These are phyloP conservation scores for Fonsecaea multimorphosa DNA, from an alignment of 2,329 filamentous ascomycete genomes.

Conservation along the genomic window DNA sequence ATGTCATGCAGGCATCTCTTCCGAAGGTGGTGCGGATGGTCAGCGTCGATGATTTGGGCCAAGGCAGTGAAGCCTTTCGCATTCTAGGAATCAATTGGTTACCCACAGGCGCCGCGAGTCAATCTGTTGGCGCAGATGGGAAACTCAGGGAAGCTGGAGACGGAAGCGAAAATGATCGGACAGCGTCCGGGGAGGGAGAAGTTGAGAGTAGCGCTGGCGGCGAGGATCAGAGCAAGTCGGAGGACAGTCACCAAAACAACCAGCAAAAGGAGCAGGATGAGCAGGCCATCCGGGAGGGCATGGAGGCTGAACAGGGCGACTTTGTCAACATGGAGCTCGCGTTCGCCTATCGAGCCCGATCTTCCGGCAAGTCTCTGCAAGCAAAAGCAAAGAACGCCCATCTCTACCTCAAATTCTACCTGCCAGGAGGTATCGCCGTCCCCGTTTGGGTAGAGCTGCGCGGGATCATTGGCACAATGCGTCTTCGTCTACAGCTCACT, in stretches of 20 bases:
- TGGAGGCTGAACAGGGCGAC: slow-evolving; percentile 78
- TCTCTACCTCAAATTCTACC: slow-evolving; percentile 73
- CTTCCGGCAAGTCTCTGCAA: slow-evolving; percentile 64
- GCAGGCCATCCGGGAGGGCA: slow-evolving; percentile 60
- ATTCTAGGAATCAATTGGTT: slow-evolving; percentile 76
- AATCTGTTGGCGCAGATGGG: slow-evolving; percentile 65
- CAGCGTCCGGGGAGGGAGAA: slow-evolving; percentile 49
- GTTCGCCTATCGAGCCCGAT: slow-evolving; percentile 72
- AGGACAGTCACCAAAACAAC: slow-evolving; percentile 47
- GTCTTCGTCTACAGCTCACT: slow-evolving; percentile 72
- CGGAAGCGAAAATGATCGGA: slow-evolving; percentile 58
- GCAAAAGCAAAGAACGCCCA: slow-evolving; percentile 74
- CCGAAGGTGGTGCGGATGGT: slow-evolving; percentile 75
- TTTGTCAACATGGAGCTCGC: slow-evolving; percentile 79
- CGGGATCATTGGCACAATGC: slow-evolving; percentile 72
- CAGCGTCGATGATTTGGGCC: slow-evolving; percentile 75
- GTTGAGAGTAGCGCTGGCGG: slow-evolving; percentile 42
- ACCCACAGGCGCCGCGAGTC: slow-evolving; percentile 70
- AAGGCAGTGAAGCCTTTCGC: slow-evolving; percentile 73
- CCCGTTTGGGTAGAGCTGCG: slow-evolving; percentile 77
- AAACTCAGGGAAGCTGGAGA: slow-evolving; percentile 51
- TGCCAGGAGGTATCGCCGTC: slow-evolving; percentile 62
- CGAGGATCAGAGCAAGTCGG: slow-evolving; percentile 50
- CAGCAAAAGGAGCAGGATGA: slow-evolving; percentile 46
- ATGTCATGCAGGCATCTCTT: slow-evolving; percentile 79